Evolutionary conservation across 2,329 filamentous ascomycete species (phyloP).

Genomic region (Alternaria atra): DNA sequence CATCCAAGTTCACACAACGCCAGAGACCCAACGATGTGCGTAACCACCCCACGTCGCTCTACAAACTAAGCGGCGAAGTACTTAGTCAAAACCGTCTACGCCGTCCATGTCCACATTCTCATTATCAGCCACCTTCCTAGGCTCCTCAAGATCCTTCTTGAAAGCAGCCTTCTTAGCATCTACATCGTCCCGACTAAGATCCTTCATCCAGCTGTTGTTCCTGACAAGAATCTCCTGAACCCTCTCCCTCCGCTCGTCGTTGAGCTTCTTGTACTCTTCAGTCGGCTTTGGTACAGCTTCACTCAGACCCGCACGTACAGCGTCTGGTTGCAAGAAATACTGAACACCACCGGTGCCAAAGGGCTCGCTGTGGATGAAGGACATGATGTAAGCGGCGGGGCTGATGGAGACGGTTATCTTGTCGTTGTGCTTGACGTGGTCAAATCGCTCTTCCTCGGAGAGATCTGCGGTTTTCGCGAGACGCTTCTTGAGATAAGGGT

Average conservation of each 20-base stretch:
- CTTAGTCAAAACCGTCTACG: slow-evolving; percentile 21
- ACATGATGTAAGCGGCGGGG: slow-evolving; percentile 54
- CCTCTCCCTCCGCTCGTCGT: slow-evolving; percentile 46
- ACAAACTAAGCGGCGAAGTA: background rate
- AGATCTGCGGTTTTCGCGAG: slow-evolving; percentile 48
- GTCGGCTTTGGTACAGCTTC: slow-evolving; percentile 47
- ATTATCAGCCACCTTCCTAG: slow-evolving; percentile 24
- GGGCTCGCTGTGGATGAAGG: slow-evolving; percentile 54
- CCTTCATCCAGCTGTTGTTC: slow-evolving; percentile 59
- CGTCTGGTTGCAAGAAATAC: slow-evolving; percentile 52
- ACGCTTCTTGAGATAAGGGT: slow-evolving; percentile 55
- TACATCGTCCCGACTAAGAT: slow-evolving; percentile 56
- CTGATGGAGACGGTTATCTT: slow-evolving; percentile 57
- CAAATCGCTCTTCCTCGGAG: slow-evolving; percentile 42
- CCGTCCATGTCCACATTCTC: slow-evolving; percentile 49
- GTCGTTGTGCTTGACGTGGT: slow-evolving; percentile 49
- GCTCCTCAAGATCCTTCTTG: slow-evolving; percentile 43
- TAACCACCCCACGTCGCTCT: background rate
- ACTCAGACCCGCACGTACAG: slow-evolving; percentile 45
- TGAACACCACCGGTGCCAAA: slow-evolving; percentile 48
- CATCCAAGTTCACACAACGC: slow-evolving; percentile 9
- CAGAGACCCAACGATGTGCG: slow-evolving; percentile 4
- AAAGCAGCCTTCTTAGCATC: slow-evolving; percentile 54
- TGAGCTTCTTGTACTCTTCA: slow-evolving; percentile 42
- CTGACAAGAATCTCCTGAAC: slow-evolving; percentile 54